Evolutionary conservation across 345 rosid species (phyloP).

Genomic region (Arabis alpina): DNA sequence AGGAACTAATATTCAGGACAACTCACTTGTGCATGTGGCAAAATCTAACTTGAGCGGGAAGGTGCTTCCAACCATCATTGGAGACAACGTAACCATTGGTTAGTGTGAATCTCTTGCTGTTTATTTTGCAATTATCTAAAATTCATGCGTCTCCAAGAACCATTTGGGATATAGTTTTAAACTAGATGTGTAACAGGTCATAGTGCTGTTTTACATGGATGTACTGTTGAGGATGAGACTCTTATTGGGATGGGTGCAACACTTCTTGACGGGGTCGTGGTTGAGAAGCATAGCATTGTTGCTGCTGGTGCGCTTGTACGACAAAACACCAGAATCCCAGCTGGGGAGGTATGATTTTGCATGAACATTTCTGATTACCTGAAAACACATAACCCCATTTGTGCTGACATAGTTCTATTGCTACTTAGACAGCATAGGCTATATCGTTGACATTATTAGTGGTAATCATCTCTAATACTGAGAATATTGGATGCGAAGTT

Average conservation of each 20-base stretch:
- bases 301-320: constrained; percentile 98
- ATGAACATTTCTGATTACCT: background rate
- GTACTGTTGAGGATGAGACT: constrained; percentile 89
- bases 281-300: constrained; percentile 88
- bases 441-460: background rate
- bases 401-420: constrained; percentile 2
- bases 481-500: background rate
- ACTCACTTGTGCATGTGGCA: constrained; percentile 95
- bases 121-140: background rate
- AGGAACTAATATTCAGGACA: constrained; percentile 96
- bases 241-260: constrained; percentile 96
- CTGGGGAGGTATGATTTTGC: constrained; percentile 72
- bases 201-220: constrained; percentile 95
- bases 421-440: constrained; percentile 28
- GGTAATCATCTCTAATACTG: constrained; percentile 16
- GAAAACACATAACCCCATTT: background rate
- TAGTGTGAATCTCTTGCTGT: constrained; percentile 42
- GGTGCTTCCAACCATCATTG: constrained; percentile 77
- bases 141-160: constrained; percentile 19
- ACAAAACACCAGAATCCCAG: constrained; percentile 82
- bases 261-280: constrained; percentile 86
- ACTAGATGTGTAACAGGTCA: constrained; percentile 65
- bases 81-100: constrained; percentile 98
- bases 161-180: constrained; percentile 30
- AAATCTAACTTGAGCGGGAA: constrained; percentile 94